phyloP scores from a whole-genome alignment of 768 basidiomycete species.

The Naganishia kalamii region DNA sequence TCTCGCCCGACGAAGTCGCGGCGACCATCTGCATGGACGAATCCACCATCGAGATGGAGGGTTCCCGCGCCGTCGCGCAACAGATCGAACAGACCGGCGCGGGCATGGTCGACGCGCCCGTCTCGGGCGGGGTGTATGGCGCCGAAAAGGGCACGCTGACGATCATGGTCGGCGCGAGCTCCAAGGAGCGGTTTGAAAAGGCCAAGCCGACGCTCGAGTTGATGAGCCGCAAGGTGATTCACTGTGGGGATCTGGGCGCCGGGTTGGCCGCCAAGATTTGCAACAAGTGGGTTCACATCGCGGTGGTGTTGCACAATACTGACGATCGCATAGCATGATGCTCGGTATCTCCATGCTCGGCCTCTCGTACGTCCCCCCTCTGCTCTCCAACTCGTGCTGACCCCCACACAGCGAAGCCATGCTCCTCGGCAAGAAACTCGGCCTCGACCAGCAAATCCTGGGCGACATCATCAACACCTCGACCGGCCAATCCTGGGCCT shows the following conservation, averaged over 20 bases:
- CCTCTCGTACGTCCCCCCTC: slow-evolving; percentile 19
- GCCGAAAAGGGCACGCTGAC: slow-evolving; percentile 24
- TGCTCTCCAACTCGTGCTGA: background rate
- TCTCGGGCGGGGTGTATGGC: slow-evolving; percentile 24
- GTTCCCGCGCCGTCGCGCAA: background rate
- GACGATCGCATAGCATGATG: slow-evolving; percentile 19
- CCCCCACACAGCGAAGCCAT: slow-evolving; percentile 19
- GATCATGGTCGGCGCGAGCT: slow-evolving; percentile 26
- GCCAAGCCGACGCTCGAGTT: slow-evolving; percentile 19
- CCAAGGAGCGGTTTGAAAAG: slow-evolving; percentile 10
- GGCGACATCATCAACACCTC: slow-evolving; percentile 26
- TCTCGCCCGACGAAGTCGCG: background rate
- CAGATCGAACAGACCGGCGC: slow-evolving; percentile 20
- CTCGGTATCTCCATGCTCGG: slow-evolving; percentile 26
- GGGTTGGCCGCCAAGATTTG: slow-evolving; percentile 25
- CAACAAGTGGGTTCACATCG: slow-evolving; percentile 22
- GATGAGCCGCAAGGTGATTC: slow-evolving; percentile 20
- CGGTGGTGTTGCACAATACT: background rate
- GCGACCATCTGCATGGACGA: slow-evolving; percentile 22
- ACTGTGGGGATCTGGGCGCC: slow-evolving; percentile 21
- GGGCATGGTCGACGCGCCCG: slow-evolving; percentile 23
- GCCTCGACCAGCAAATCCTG: slow-evolving; percentile 22
- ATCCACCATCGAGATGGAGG: slow-evolving; percentile 23
- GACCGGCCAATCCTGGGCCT: slow-evolving; percentile 25
- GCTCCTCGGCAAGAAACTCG: slow-evolving; percentile 25